Evolutionary conservation across 2,329 filamentous ascomycete genomes (phyloP).

Genomic region (Pseudogymnoascus sp.): DNA sequence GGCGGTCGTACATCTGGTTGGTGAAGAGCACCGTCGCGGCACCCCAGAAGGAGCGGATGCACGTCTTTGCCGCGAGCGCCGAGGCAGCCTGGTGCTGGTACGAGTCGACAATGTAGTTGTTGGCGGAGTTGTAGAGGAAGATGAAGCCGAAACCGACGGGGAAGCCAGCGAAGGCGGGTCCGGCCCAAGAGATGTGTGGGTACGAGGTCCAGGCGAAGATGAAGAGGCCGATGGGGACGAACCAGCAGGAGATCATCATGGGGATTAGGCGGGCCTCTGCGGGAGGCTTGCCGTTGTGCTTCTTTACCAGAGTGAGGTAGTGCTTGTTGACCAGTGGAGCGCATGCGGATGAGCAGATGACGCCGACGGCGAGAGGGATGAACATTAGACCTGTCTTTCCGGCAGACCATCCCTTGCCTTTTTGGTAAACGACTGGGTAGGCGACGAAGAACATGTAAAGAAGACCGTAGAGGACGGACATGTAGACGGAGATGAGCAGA

Average conservation of each 20-base stretch:
- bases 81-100: constrained; percentile 71
- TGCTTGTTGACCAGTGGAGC: constrained; percentile 71
- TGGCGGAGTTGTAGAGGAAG: constrained; percentile 53
- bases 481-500: constrained; percentile 74
- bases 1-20: constrained; percentile 65
- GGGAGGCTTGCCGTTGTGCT: constrained; percentile 64
- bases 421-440: constrained; percentile 58
- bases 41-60: constrained; percentile 71
- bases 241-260: constrained; percentile 73
- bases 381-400: constrained; percentile 78
- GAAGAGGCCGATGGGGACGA: constrained; percentile 58
- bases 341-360: constrained; percentile 57
- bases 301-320: constrained; percentile 55
- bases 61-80: constrained; percentile 74
- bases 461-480: constrained; percentile 70
- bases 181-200: constrained; percentile 45
- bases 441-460: constrained; percentile 22
- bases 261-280: constrained; percentile 72
- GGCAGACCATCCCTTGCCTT: constrained; percentile 69
- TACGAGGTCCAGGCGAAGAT: constrained; percentile 62
- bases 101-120: constrained; percentile 52
- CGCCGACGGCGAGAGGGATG: constrained; percentile 71
- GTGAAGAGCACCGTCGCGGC: constrained; percentile 72
- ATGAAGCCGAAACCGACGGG: constrained; percentile 58
- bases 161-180: constrained; percentile 48